These are phyloP conservation scores for Suhomyces emberorum DNA, from an alignment of 805 yeast species.

Conservation along the genomic window DNA sequence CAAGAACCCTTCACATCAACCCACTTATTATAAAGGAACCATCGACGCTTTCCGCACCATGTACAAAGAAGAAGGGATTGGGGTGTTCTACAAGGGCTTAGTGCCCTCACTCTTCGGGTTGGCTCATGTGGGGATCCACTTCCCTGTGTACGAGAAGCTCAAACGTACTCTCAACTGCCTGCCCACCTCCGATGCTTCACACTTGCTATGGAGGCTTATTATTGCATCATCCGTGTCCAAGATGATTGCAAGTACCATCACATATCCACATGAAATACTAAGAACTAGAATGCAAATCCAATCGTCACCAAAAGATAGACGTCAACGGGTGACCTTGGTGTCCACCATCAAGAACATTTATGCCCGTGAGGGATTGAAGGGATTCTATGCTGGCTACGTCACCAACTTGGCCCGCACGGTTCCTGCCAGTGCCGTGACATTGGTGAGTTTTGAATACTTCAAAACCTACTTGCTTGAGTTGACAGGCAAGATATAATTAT, in stretches of 20 bases:
- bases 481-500: constrained; percentile 20
- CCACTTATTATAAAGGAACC: constrained; percentile 65
- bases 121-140: constrained; percentile 92
- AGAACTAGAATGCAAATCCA: constrained; percentile 86
- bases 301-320: constrained; percentile 9
- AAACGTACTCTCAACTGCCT: constrained; percentile 46
- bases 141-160: constrained; percentile 86
- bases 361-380: constrained; percentile 68
- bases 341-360: constrained; percentile 42
- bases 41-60: constrained; percentile 79
- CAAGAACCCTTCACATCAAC: constrained; percentile 10
- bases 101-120: constrained; percentile 89
- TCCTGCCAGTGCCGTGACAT: constrained; percentile 93
- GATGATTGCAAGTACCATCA: constrained; percentile 81
- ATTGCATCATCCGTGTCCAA: constrained; percentile 77
- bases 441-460: constrained; percentile 85
- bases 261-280: constrained; percentile 94
- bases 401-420: constrained; percentile 87
- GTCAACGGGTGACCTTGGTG: constrained; percentile 14
- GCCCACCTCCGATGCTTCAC: constrained; percentile 1
- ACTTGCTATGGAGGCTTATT: constrained; percentile 29
- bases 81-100: constrained; percentile 83
- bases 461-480: constrained; percentile 48
- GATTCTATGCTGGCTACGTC: constrained; percentile 86
- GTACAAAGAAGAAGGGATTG: constrained; percentile 73